Evolutionary conservation across 345 rosid species (phyloP), one percentile per base, ranked within the genome.

Genomic region (Bruguiera sexangula): DNA sequence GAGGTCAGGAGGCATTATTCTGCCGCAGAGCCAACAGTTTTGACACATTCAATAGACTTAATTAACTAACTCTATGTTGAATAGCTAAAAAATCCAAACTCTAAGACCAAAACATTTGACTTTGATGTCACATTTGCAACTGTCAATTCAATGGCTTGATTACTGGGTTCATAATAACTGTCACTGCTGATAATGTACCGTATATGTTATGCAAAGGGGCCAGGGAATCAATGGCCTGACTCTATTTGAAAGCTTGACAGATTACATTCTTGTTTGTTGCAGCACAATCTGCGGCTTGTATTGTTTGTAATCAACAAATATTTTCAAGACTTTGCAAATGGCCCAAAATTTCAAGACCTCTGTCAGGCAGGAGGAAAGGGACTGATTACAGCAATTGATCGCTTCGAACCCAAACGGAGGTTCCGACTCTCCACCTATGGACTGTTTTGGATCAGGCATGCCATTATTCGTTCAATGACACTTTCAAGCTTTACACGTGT

Each of bases 351-450:
- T 58, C 96, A 90, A 80, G 99, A 95, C 80, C 88, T 95, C 70
- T 95, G 99, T 81, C 99, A 95, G 81, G 97, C 96, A 11, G 99
- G 99, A 60, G 88, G 86, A 60, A 88, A 69, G 78, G 99, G 99
- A 37, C 96, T 92, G 27, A 90, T 95, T 31, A 87, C 86, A 32
- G 93, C 96, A 8, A 86, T 95, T n/a, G 99, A 95, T 65, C 93
- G 99, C 8, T 95, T 95, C 72, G 96, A 95, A 76, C 92, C 89
- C 6, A 82, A 83, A 43, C 90, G 88, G 83, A 89, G 69, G 73
- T 80, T 86, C 52, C 89, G 84, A 66, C 93, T 95, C 43, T 95
- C 99, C 0, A 95, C 99, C 0, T 95, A 95, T 57, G 73, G 93
- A 31, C 85, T 95, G 52, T 91, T 92, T 77, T 95, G 99, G 99